phyloP scores from a whole-genome alignment of 2,329 filamentous ascomycete species.

The Colletotrichum sp. region DNA sequence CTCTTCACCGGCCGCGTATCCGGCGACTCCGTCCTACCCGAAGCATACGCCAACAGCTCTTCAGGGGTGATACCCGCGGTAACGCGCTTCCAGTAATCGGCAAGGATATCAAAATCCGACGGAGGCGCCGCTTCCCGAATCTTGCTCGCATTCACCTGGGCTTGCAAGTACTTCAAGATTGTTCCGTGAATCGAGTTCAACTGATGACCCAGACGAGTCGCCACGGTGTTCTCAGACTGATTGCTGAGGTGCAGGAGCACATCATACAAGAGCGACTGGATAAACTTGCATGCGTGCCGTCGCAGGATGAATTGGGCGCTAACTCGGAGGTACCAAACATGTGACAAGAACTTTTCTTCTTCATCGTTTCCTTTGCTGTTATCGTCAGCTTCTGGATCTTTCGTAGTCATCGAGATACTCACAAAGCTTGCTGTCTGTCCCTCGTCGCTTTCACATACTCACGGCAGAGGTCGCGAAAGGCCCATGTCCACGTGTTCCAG shows the following conservation, averaged over 20 bases:
- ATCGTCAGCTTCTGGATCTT: neutral
- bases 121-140: neutral
- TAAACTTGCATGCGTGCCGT: neutral
- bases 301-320: neutral
- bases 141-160: neutral
- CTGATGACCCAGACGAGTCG: neutral
- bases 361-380: neutral
- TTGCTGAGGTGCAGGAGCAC: neutral
- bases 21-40: neutral
- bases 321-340: neutral
- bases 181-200: neutral
- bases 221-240: neutral
- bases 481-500: neutral
- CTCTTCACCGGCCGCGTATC: neutral
- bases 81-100: neutral
- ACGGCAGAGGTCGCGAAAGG: neutral
- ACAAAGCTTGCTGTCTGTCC: neutral
- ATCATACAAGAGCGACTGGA: neutral
- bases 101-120: neutral
- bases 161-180: neutral
- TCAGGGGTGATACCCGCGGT: neutral
- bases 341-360: neutral
- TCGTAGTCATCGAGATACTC: neutral
- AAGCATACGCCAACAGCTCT: neutral
- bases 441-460: neutral